Percentiles rank a stretch among this genome's conserved stretches.
Conservation (phyloP, 2,329 filamentous ascomycete genomes). For the Aspergillus sp. region DNA sequence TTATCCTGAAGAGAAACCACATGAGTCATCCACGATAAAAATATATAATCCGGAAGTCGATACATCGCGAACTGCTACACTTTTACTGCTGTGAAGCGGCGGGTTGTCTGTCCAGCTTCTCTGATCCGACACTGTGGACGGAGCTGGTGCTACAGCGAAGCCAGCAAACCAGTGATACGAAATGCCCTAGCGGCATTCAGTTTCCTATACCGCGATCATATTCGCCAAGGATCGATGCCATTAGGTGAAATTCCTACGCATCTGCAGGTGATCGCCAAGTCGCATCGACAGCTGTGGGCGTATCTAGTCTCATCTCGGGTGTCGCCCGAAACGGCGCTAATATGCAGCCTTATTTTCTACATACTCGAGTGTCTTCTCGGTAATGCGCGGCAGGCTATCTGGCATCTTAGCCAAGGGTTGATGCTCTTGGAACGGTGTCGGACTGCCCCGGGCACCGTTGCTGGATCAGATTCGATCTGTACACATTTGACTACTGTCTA, state of each 20-base stretch:
- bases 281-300: conserved; percentile 17
- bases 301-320: conserved; percentile 13
- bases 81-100: conserved; percentile 17
- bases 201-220: conserved; percentile 13
- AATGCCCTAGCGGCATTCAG: conserved; percentile 14
- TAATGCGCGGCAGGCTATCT: conserved; percentile 14
- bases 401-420: conserved; percentile 19
- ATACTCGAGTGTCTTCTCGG: conserved; percentile 19
- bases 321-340: conserved; percentile 14
- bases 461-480: conserved; percentile 9
- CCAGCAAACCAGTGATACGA: conserved; percentile 17
- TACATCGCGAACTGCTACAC: conserved; percentile 17
- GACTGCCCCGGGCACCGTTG: neutral
- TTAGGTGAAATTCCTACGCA: neutral
- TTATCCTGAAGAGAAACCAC: conserved; percentile 3
- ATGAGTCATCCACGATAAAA: conserved; percentile 1
- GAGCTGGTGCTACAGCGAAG: conserved; percentile 13
- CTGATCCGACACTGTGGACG: conserved; percentile 14
- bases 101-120: conserved; percentile 11
- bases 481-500: conserved; percentile 9
- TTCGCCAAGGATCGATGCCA: neutral
- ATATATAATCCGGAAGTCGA: conserved; percentile 16
- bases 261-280: conserved; percentile 14
- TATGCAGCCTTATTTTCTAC: conserved; percentile 21
- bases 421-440: conserved; percentile 12